phyloP scores from a whole-genome alignment of 1,284 basidiomycete species.

The Ceratobasidium sp. region DNA sequence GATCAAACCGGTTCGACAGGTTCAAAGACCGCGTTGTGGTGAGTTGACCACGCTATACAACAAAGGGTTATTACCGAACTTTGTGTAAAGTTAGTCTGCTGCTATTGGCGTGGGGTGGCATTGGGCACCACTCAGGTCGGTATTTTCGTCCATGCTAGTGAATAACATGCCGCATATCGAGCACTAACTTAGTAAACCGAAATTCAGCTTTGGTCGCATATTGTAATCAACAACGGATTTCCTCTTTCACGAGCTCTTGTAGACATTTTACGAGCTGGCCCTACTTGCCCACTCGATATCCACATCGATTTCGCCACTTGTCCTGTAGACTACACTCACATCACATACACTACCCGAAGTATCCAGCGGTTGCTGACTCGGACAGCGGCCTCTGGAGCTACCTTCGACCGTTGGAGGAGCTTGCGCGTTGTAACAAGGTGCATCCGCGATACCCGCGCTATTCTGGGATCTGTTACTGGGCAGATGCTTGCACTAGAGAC shows the following conservation, averaged over 20 bases:
- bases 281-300: not conserved
- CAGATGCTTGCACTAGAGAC: not conserved
- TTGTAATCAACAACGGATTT: not conserved
- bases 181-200: not conserved
- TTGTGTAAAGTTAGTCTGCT: not conserved
- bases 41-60: not conserved
- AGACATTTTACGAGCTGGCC: not conserved
- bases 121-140: not conserved
- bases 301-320: not conserved
- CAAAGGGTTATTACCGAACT: not conserved
- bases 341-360: not conserved
- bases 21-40: not conserved
- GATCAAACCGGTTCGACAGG: no score
- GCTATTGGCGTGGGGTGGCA: constrained; percentile 6
- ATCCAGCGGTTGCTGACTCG: not conserved
- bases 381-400: not conserved
- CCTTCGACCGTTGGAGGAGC: constrained; percentile 8
- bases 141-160: not conserved
- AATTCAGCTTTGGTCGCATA: constrained; percentile 4
- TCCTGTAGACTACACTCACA: not conserved
- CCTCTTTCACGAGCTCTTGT: not conserved
- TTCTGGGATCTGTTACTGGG: not conserved
- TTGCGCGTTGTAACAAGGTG: not conserved
- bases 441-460: not conserved
- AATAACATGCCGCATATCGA: not conserved